phyloP scores from a whole-genome alignment of 768 basidiomycete species.

The Kwoniella botswanensis region DNA sequence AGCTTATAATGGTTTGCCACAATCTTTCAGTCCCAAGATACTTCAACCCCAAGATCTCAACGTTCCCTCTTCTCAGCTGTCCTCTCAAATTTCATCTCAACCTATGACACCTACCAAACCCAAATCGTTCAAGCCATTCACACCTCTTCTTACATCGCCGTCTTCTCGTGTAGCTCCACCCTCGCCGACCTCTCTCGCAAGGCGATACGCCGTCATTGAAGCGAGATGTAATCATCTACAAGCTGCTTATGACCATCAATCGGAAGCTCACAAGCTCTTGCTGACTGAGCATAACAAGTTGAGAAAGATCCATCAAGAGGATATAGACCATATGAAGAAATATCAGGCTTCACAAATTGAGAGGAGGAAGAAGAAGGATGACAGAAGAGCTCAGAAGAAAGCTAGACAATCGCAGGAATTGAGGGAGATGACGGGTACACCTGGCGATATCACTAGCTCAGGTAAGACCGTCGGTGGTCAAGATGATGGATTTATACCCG shows the following conservation, averaged over 20 bases:
- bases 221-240: conserved; percentile 1
- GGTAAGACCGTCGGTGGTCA: not conserved
- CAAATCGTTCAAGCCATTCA: conserved; percentile 5
- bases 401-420: not conserved
- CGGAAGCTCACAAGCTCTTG: conserved; percentile 28
- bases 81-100: not conserved
- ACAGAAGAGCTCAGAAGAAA: conserved; percentile 28
- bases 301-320: conserved; percentile 24
- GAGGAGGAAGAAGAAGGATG: conserved; percentile 29
- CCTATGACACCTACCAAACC: conserved; percentile 22
- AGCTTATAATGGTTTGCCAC: not conserved
- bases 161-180: not conserved
- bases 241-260: conserved; percentile 25
- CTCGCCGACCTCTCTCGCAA: not conserved
- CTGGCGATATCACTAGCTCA: not conserved
- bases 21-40: conserved; percentile 13
- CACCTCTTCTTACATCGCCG: conserved; percentile 8
- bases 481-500: not conserved
- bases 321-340: conserved; percentile 45
- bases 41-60: conserved; percentile 19
- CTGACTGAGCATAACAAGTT: conserved; percentile 28
- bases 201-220: not conserved
- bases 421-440: not conserved
- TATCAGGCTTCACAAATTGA: conserved; percentile 37
- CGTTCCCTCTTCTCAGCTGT: conserved; percentile 10